Base-by-base conservation (phyloP, 2,329 filamentous ascomycete genomes). In the Reticulascus tulasneorum region DNA sequence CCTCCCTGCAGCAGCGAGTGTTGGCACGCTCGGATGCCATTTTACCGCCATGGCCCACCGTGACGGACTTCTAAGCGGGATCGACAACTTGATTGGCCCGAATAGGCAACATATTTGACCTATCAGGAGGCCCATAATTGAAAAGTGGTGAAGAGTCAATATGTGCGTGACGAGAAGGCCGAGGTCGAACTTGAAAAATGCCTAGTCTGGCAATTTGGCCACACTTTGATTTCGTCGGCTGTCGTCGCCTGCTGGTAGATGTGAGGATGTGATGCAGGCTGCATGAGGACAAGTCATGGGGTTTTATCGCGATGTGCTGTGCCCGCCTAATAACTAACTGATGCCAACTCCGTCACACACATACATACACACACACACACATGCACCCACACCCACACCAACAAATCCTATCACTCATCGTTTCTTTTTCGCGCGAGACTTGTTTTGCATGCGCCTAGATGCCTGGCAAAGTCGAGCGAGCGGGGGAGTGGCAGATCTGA, bases 1-100 rank as follows among this genome's bases (percentile, higher is more conserved):
- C 23, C 22, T 26, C 30, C 37, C 31, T 24, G 37, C 17, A 20
- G 13, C 17, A 25, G 21, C 18, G 22, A 40, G 22, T 35, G 30
- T 42, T 23, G 33, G 33, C 38, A 37, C 31, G 27, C 37, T 21
- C 26, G 33, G 38, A 33, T 42, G 27, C 41, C 30, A n/a, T n/a
- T 42, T 42, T 44, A 32, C 41, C 38, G 41, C 41, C 30, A 34
- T 21, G 33, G 25, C 36, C 35, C 30, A 33, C 25, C 30, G 33
- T 23, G 34, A 44, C 30, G 31, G 27, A n/a, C 28, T 33, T 23
- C 33, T 27, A 37, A 32, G 28, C 30, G 24, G 37, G 26, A 23
- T 23, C 16, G 21, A n/a, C 19, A 10, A 20, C 28, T 23, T 37
- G 24, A 45, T 45, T 45, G 43, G 43, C 16, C 34, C 18, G 28